phyloP scores from a whole-genome alignment of 352 stramenopile genomes.

The Globisporangium nagaii region DNA sequence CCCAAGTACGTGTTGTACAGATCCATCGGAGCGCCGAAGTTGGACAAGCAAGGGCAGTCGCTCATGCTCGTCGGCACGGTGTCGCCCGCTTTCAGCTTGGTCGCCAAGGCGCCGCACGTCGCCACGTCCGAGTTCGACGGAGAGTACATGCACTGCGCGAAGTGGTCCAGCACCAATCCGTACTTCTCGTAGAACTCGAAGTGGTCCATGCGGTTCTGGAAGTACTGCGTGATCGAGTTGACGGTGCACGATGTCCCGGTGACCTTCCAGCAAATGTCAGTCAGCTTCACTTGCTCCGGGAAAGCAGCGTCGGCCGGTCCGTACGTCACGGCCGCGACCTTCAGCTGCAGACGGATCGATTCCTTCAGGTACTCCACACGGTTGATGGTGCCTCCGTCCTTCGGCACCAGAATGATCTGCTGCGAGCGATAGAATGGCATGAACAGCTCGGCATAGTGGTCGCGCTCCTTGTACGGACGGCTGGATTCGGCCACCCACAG shows the following conservation, averaged over 20 bases:
- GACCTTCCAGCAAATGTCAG: conserved; percentile 66
- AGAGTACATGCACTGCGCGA: conserved; percentile 54
- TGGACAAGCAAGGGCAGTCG: conserved; percentile 53
- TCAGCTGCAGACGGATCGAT: conserved; percentile 41
- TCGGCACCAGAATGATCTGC: conserved; percentile 59
- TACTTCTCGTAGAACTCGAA: conserved; percentile 55
- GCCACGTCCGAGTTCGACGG: conserved; percentile 44
- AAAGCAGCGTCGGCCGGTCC: conserved; percentile 17
- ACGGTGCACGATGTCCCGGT: conserved; percentile 55
- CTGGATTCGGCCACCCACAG: conserved; percentile 59
- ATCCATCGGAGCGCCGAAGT: conserved; percentile 63
- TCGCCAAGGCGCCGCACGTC: conserved; percentile 35
- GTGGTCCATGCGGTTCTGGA: conserved; percentile 52
- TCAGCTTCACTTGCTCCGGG: conserved; percentile 20
- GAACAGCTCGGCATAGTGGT: conserved; percentile 59
- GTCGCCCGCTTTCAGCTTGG: conserved; percentile 25
- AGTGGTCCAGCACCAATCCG: conserved; percentile 43
- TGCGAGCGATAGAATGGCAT: conserved; percentile 71
- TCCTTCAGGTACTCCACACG: conserved; percentile 45
- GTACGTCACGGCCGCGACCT: conserved; percentile 33
- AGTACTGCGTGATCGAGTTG: conserved; percentile 62
- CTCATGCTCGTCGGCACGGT: conserved; percentile 46
- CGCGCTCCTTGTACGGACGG: conserved; percentile 45
- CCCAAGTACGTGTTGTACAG: conserved; percentile 63
- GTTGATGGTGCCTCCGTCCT: conserved; percentile 52